Evolutionary conservation across 2,329 filamentous ascomycete genomes (phyloP).

Genomic region (Nemania serpens): DNA sequence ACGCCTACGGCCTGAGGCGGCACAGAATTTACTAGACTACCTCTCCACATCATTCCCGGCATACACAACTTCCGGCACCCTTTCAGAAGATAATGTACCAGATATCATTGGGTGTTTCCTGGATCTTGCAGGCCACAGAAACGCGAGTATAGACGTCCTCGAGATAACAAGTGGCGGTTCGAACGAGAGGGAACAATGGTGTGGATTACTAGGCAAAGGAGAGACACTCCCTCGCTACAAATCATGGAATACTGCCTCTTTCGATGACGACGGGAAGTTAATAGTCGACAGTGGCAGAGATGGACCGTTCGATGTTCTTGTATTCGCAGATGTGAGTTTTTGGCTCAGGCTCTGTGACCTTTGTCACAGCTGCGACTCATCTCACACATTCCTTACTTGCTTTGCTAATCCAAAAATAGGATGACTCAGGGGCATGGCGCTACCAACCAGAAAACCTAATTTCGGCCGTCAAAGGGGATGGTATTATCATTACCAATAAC

Average conservation of each 20-base stretch:
- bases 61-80: background rate
- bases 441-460: background rate
- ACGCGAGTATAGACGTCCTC: background rate
- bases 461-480: background rate
- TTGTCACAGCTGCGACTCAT: background rate
- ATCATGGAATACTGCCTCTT: background rate
- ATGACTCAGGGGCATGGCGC: background rate
- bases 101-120: background rate
- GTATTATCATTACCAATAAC: too few species aligned
- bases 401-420: background rate
- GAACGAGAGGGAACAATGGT: background rate
- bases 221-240: background rate
- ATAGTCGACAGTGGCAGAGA: background rate
- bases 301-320: background rate
- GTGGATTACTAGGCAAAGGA: background rate
- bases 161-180: background rate
- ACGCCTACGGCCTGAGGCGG: too few species aligned
- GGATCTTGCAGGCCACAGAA: background rate
- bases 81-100: background rate
- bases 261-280: background rate
- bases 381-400: background rate
- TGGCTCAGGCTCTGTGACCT: too few species aligned
- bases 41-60: background rate
- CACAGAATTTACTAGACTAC: too few species aligned
- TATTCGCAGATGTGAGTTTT: background rate